A percentile compares a stretch with the other conserved stretches of the same genome.
phyloP scores from a whole-genome alignment of 176 grass and related monocot species.

The Aechmea fasciata region DNA sequence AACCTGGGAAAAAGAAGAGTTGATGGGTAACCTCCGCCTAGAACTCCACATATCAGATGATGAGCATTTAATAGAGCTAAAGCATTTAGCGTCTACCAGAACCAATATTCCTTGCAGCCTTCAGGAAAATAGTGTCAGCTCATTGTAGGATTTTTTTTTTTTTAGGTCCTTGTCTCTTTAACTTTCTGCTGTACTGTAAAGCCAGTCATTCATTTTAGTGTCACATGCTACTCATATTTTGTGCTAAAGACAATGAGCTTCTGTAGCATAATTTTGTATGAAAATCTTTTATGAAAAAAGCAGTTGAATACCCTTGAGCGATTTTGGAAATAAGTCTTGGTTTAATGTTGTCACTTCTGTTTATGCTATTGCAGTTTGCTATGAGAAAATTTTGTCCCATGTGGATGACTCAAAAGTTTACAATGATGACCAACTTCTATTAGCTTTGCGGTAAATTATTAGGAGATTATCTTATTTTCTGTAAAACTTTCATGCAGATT shows the following conservation, averaged over 20 bases:
- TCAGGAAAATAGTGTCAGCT: neutral
- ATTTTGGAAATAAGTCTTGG: neutral
- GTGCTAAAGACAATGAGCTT: neutral
- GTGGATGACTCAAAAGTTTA: neutral
- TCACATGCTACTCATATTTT: neutral
- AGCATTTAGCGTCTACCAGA: slow-evolving; percentile 23
- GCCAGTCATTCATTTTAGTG: neutral
- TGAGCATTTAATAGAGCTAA: slow-evolving; percentile 52
- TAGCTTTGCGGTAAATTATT: neutral
- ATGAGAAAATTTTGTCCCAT: neutral
- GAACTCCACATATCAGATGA: slow-evolving; percentile 54
- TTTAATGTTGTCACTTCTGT: neutral
- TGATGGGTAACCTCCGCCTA: slow-evolving; percentile 51
- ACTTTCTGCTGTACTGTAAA: neutral
- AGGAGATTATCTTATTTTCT: neutral
- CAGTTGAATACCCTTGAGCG: neutral
- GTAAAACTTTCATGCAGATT: no score
- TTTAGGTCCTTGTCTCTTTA: neutral
- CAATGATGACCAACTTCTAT: neutral
- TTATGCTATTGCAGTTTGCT: neutral
- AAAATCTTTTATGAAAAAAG: neutral
- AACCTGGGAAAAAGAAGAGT: slow-evolving; percentile 52
- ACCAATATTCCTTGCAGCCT: neutral
- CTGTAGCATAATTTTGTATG: neutral
- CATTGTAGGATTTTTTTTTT: neutral